Evolutionary conservation across 75 land plant species (phyloP).

Genomic region (Pseudotsuga menziesii): DNA sequence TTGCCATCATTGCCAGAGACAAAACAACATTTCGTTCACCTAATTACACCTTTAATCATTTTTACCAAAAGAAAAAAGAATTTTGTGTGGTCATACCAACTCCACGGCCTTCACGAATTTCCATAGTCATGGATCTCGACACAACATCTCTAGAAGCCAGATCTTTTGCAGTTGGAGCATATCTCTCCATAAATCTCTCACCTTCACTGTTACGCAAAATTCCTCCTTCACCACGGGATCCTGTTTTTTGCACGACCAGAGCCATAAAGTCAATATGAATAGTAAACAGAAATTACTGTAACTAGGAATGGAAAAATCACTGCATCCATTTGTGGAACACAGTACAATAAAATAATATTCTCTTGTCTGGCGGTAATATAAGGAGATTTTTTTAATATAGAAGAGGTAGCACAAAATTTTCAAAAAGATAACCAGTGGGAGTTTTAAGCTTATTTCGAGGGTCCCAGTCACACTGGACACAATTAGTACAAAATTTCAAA

Average conservation of each 20-base stretch:
- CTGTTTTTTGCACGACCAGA: conserved; percentile 26
- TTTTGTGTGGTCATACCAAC: conserved; percentile 59
- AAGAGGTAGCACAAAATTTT: too few relatives aligned
- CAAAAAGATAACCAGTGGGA: too few relatives aligned
- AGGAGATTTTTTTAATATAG: too few relatives aligned
- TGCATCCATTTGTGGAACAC: background rate
- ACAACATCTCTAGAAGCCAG: conserved; percentile 99
- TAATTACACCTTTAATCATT: background rate
- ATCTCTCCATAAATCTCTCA: conserved; percentile 98
- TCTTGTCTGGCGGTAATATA: too few relatives aligned
- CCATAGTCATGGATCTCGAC: conserved; percentile 99
- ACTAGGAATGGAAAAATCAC: background rate
- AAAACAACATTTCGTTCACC: background rate
- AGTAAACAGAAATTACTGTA: background rate
- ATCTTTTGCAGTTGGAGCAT: conserved; percentile 99
- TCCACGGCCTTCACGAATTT: conserved; percentile 98
- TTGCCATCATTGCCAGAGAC: too few relatives aligned
- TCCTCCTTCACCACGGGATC: conserved; percentile 99
- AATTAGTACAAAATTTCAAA: too few relatives aligned
- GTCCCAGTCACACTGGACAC: too few relatives aligned
- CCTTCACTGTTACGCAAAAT: conserved; percentile 99
- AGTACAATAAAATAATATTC: background rate
- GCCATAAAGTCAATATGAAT: background rate
- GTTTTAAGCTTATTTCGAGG: too few relatives aligned
- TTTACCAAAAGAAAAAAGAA: conserved; percentile 1